phyloP scores from a whole-genome alignment of 768 basidiomycete genomes.

The Dentipellis sp. region DNA sequence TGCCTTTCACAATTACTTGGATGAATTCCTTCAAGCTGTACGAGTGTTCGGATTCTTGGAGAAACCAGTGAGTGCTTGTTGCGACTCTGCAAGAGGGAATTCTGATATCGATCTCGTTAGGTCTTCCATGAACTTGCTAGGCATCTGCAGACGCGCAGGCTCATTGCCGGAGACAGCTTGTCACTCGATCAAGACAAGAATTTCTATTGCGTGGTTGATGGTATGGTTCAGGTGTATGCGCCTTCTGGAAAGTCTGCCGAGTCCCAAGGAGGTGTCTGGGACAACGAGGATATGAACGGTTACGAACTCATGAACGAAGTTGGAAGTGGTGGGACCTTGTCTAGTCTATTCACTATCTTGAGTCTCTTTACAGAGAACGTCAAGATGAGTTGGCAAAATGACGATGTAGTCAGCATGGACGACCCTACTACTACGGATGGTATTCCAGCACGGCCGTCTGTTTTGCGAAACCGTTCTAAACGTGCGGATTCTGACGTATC shows the following conservation, averaged over 20 bases:
- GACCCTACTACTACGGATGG: conserved; percentile 11
- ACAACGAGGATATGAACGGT: conserved; percentile 86
- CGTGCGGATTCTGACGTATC: conserved; percentile 61
- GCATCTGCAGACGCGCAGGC: conserved; percentile 89
- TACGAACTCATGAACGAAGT: conserved; percentile 97
- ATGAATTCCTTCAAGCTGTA: conserved; percentile 94
- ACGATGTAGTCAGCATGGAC: conserved; percentile 14
- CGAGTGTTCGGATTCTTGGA: conserved; percentile 97
- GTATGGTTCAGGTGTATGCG: conserved; percentile 91
- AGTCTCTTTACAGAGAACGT: conserved; percentile 94
- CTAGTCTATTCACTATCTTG: conserved; percentile 93
- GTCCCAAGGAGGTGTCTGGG: conserved; percentile 52
- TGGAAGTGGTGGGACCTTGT: conserved; percentile 88
- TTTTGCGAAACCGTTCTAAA: conserved; percentile 11
- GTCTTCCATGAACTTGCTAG: conserved; percentile 96
- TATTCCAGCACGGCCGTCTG: conserved; percentile 5
- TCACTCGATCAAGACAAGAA: conserved; percentile 87
- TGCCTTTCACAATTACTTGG: conserved; percentile 91
- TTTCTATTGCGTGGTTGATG: conserved; percentile 98
- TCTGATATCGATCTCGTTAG: conserved; percentile 25
- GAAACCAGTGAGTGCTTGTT: conserved; percentile 65
- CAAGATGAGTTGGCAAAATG: conserved; percentile 85
- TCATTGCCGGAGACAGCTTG: conserved; percentile 93
- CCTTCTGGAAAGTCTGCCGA: conserved; percentile 47
- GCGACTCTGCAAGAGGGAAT: background rate